phyloP scores from a whole-genome alignment of 1,139 yeast genomes.

The Scheffersomyces parashehatae region DNA sequence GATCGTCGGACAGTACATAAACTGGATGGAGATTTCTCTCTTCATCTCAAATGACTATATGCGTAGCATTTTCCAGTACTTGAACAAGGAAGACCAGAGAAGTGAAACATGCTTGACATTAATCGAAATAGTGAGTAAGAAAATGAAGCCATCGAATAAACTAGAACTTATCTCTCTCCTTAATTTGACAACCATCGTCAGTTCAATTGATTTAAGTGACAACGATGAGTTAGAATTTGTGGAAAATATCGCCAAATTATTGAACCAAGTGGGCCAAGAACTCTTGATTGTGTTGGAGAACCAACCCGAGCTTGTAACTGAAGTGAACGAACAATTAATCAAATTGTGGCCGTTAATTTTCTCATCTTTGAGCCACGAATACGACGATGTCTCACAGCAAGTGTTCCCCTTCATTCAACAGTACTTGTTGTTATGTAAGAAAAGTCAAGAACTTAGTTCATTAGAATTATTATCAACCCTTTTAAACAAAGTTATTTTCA shows the following conservation, averaged over 20 bases:
- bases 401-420: slow-evolving; percentile 80
- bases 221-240: slow-evolving; percentile 63
- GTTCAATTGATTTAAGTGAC: slow-evolving; percentile 30
- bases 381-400: slow-evolving; percentile 84
- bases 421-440: slow-evolving; percentile 70
- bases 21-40: slow-evolving; percentile 91
- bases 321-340: slow-evolving; percentile 29
- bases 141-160: slow-evolving; percentile 89
- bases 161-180: slow-evolving; percentile 71
- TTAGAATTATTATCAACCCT: slow-evolving; percentile 60
- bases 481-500: slow-evolving; percentile 67
- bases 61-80: slow-evolving; percentile 60
- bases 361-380: slow-evolving; percentile 73
- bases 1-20: slow-evolving; percentile 81
- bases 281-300: slow-evolving; percentile 63
- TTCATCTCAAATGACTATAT: slow-evolving; percentile 71
- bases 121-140: slow-evolving; percentile 80
- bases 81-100: slow-evolving; percentile 49
- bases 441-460: slow-evolving; percentile 37
- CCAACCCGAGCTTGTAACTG: slow-evolving; percentile 48
- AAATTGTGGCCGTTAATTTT: slow-evolving; percentile 71
- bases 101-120: slow-evolving; percentile 71
- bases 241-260: slow-evolving; percentile 74
- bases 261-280: slow-evolving; percentile 77
- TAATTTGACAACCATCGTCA: slow-evolving; percentile 60